Evolutionary conservation across 1,284 basidiomycete species (phyloP).

Genomic region (Clitocybe nebularis): DNA sequence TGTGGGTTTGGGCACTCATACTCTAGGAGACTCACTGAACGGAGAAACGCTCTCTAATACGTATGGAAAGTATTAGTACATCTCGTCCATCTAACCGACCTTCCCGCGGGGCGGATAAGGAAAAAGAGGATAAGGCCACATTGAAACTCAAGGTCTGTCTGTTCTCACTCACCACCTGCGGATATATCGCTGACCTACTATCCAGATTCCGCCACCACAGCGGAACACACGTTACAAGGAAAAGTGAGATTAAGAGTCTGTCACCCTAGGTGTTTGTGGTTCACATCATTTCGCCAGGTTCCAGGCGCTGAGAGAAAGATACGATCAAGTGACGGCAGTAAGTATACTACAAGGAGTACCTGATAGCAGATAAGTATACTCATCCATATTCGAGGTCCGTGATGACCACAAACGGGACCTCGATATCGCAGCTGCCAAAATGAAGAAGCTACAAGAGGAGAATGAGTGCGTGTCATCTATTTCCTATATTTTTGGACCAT

Average conservation of each 20-base stretch:
- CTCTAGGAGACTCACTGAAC: too few species aligned
- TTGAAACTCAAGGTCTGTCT: slow-evolving; percentile 4
- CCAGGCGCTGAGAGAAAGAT: slow-evolving; percentile 43
- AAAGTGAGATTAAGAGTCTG: slow-evolving; percentile 4
- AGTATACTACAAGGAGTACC: slow-evolving; percentile 20
- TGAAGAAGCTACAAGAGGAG: slow-evolving; percentile 46
- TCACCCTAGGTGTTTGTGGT: not conserved
- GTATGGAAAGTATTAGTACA: slow-evolving; percentile 3
- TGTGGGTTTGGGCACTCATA: too few species aligned
- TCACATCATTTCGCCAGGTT: slow-evolving; percentile 30
- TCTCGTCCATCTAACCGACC: not conserved
- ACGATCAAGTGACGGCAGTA: slow-evolving; percentile 42
- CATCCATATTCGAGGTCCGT: slow-evolving; percentile 16
- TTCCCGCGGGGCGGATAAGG: slow-evolving; percentile 4
- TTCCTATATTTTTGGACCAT: not conserved
- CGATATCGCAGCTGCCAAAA: slow-evolving; percentile 36
- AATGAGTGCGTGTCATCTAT: slow-evolving; percentile 40
- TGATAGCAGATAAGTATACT: not conserved
- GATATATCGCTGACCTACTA: not conserved
- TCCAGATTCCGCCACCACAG: slow-evolving; percentile 2
- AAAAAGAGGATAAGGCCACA: slow-evolving; percentile 1
- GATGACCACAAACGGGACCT: slow-evolving; percentile 39
- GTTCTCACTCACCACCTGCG: too few species aligned
- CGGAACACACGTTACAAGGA: slow-evolving; percentile 10
- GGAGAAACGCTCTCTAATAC: too few species aligned